phyloP scores from a whole-genome alignment of 208 protist species.

The Herpetomonas samuelpessoai region DNA sequence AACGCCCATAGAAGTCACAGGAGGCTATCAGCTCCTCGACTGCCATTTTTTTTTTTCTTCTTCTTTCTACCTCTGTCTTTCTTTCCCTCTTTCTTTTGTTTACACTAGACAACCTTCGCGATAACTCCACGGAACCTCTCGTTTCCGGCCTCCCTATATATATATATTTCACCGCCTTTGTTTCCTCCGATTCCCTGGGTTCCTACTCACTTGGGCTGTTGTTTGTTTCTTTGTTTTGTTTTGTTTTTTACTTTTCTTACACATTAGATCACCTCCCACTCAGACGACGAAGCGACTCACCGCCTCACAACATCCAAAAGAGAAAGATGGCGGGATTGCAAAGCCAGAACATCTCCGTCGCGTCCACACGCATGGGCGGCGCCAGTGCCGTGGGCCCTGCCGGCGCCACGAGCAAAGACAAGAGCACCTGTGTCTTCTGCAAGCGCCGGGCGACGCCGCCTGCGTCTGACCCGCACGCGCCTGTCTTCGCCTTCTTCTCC shows the following conservation, averaged over 20 bases:
- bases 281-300: too few species aligned
- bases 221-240: too few species aligned
- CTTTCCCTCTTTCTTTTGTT: constrained; percentile 3
- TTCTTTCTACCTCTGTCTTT: constrained; percentile 8
- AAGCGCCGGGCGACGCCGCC: constrained; percentile 32
- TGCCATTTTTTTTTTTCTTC: constrained; percentile 14
- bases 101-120: not conserved
- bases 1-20: too few species aligned
- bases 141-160: too few species aligned
- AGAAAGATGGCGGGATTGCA: constrained; percentile 77
- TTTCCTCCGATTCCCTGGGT: too few species aligned
- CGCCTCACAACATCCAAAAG: too few species aligned
- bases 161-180: too few species aligned
- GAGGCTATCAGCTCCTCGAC: too few species aligned
- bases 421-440: constrained; percentile 69
- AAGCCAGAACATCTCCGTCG: constrained; percentile 78
- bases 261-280: too few species aligned
- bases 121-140: too few species aligned
- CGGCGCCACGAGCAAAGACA: constrained; percentile 14
- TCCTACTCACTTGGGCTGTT: too few species aligned
- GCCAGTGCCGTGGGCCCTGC: constrained; percentile 13
- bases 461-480: constrained; percentile 64
- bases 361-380: constrained; percentile 30
- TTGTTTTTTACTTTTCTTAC: too few species aligned
- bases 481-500: constrained; percentile 86